A percentile compares a stretch with the other conserved stretches of the same genome.
Conservation (phyloP, 106 monocot species). For the Vanilla planifolia region DNA sequence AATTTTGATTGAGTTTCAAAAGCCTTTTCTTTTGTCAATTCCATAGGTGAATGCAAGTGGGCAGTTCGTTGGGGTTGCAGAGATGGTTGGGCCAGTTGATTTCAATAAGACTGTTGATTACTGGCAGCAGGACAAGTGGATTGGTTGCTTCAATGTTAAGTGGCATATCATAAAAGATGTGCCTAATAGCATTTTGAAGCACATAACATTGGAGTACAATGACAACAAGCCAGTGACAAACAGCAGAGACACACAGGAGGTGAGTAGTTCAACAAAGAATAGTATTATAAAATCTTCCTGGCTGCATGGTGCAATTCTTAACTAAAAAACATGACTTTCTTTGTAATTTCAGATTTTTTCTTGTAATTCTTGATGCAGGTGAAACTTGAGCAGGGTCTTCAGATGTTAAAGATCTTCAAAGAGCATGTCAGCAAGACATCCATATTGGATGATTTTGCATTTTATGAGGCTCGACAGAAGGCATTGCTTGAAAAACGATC, state of each 20-base stretch:
- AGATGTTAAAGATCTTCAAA: slow-evolving; percentile 34
- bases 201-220: slow-evolving; percentile 81
- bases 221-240: slow-evolving; percentile 97
- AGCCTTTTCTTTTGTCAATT: background rate
- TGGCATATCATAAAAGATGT: slow-evolving; percentile 98
- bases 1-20: background rate
- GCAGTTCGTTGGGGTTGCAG: slow-evolving; percentile 93
- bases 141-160: slow-evolving; percentile 77
- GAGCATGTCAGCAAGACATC: slow-evolving; percentile 33
- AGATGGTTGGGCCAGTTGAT: slow-evolving; percentile 88
- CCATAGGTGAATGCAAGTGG: slow-evolving; percentile 83
- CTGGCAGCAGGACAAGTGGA: slow-evolving; percentile 97
- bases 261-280: too few relatives aligned
- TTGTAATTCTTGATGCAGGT: slow-evolving; percentile 8
- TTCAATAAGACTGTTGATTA: slow-evolving; percentile 84
- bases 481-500: slow-evolving; percentile 23
- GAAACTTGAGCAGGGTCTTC: slow-evolving; percentile 31
- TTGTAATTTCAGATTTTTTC: background rate
- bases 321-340: background rate
- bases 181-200: slow-evolving; percentile 66
- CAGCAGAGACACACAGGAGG: slow-evolving; percentile 95
- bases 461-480: slow-evolving; percentile 32
- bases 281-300: background rate
- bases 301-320: background rate
- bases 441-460: slow-evolving; percentile 30